Conservation (phyloP, 768 basidiomycete species). For the Candolleomyces eurysporus region DNA sequence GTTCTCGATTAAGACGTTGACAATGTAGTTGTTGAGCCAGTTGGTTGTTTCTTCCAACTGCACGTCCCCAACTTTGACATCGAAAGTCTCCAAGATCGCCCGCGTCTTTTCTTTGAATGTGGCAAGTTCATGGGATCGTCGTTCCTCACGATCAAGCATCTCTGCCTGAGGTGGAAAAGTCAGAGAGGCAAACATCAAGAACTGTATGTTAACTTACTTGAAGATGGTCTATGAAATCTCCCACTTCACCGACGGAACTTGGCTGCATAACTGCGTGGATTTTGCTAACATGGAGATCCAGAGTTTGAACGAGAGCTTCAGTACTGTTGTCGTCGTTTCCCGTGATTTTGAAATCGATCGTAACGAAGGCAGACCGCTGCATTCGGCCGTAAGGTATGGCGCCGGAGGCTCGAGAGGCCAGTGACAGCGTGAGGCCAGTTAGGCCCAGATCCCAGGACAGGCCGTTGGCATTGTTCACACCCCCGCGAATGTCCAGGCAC, state of each 20-base stretch:
- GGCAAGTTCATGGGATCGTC: conserved; percentile 72
- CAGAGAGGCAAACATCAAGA: neutral
- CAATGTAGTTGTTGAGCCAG: conserved; percentile 56
- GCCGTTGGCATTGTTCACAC: conserved; percentile 43
- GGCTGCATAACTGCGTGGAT: conserved; percentile 94
- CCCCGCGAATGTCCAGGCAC: conserved; percentile 71
- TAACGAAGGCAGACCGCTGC: conserved; percentile 79
- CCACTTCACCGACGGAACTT: conserved; percentile 86
- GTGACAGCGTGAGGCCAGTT: conserved; percentile 78
- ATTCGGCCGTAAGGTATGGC: conserved; percentile 50
- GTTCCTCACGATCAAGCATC: conserved; percentile 67
- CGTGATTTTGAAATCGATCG: conserved; percentile 64
- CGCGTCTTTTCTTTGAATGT: conserved; percentile 83
- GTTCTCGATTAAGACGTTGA: conserved; percentile 56
- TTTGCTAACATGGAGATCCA: conserved; percentile 63
- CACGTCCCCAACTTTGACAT: conserved; percentile 51
- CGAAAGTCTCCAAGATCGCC: conserved; percentile 71
- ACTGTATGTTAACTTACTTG: conserved; percentile 46
- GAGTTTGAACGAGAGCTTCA: conserved; percentile 23
- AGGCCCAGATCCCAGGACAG: conserved; percentile 68
- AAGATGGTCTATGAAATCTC: conserved; percentile 83
- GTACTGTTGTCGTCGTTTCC: conserved; percentile 25
- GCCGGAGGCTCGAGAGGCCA: conserved; percentile 57
- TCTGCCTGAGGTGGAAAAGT: conserved; percentile 52
- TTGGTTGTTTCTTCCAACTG: conserved; percentile 34